Percentiles rank a stretch among this genome's conserved stretches.
These are phyloP conservation scores for Hyphopichia fennica DNA, from an alignment of 1,139 yeast species.

Conservation along the genomic window DNA sequence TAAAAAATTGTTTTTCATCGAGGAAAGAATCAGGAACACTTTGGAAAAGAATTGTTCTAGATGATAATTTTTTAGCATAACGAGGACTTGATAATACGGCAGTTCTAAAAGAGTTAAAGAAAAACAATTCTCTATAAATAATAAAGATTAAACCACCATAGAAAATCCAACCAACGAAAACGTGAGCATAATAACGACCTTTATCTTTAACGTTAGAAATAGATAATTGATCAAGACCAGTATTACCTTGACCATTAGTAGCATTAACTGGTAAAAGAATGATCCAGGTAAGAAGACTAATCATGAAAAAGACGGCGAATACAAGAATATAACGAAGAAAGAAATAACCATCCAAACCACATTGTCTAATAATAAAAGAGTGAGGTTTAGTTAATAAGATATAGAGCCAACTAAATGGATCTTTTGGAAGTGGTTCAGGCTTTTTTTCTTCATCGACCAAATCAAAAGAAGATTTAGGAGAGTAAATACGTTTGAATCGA, in stretches of 20 bases:
- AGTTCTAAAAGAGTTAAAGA: constrained; percentile 75
- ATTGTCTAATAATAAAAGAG: constrained; percentile 65
- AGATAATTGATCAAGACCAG: constrained; percentile 76
- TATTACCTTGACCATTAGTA: constrained; percentile 51
- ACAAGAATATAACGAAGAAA: constrained; percentile 57
- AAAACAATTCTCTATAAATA: constrained; percentile 79
- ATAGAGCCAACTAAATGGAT: constrained; percentile 63
- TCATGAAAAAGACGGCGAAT: constrained; percentile 42
- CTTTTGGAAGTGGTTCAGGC: constrained; percentile 63
- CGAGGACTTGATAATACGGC: constrained; percentile 81
- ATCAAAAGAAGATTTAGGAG: constrained; percentile 62
- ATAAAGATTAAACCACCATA: constrained; percentile 70
- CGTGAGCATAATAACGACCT: constrained; percentile 81
- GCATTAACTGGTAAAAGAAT: constrained; percentile 68
- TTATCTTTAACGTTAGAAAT: constrained; percentile 64
- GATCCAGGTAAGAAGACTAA: constrained; percentile 47
- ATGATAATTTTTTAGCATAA: constrained; percentile 69
- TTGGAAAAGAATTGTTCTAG: constrained; percentile 79
- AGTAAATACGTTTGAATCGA: constrained; percentile 60
- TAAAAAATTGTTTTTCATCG: constrained; percentile 60
- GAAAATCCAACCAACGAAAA: constrained; percentile 74
- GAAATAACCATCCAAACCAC: constrained; percentile 76
- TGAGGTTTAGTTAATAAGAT: constrained; percentile 61
- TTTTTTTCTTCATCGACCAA: constrained; percentile 59
- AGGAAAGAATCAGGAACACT: constrained; percentile 71